phyloP scores from a whole-genome alignment of 768 basidiomycete genomes.

The Suillus occidentalis region DNA sequence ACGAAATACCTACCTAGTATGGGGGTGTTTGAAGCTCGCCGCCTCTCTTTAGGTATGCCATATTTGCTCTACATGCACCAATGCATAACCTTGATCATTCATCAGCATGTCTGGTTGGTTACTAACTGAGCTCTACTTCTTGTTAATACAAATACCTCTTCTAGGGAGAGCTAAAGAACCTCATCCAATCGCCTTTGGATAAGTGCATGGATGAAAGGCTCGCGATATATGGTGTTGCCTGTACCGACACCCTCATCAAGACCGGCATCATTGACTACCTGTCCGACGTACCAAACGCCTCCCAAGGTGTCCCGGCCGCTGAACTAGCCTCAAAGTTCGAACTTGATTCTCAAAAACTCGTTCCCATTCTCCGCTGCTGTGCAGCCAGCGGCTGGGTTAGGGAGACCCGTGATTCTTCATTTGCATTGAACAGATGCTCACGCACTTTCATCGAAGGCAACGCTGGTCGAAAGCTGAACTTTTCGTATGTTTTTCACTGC shows the following conservation, averaged over 20 bases:
- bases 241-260: not conserved
- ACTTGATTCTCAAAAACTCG: not conserved
- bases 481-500: constrained; percentile 10
- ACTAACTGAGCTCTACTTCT: not conserved
- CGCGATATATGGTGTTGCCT: constrained; percentile 15
- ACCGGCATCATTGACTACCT: not conserved
- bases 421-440: constrained; percentile 20
- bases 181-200: constrained; percentile 7
- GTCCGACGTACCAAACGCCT: not conserved
- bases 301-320: not conserved
- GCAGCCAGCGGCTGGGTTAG: constrained; percentile 19
- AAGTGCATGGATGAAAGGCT: constrained; percentile 3
- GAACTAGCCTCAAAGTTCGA: not conserved
- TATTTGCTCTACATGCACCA: not conserved
- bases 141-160: not conserved
- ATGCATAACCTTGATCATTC: too few relatives aligned
- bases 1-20: not conserved
- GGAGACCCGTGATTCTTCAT: constrained; percentile 18
- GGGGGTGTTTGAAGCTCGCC: constrained; percentile 4
- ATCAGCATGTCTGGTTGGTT: constrained; percentile 1
- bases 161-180: constrained; percentile 6
- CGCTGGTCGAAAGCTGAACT: constrained; percentile 14
- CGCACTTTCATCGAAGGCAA: constrained; percentile 14
- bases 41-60: constrained; percentile 2
- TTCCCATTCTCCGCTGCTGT: constrained; percentile 17